Percentiles rank a stretch among this genome's conserved stretches.
Conservation (phyloP, 2,329 filamentous ascomycete species). For the Stachybotrys chartarum region DNA sequence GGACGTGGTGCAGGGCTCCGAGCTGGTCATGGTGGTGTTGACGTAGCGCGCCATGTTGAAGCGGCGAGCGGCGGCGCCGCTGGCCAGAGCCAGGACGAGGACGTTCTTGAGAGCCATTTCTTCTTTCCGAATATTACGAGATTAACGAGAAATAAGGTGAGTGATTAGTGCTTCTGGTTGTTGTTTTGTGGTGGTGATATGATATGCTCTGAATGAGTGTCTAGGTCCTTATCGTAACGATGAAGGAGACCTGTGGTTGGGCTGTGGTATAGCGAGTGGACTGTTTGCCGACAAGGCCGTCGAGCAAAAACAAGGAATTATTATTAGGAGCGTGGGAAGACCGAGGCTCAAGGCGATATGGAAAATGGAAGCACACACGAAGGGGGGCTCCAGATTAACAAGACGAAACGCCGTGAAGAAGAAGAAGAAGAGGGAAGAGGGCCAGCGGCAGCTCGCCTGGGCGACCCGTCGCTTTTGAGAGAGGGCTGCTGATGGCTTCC, state of each 20-base stretch:
- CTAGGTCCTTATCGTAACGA: too few relatives aligned
- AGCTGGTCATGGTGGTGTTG: not conserved
- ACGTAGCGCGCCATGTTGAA: not conserved
- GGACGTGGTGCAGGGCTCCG: too few relatives aligned
- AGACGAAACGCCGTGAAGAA: not conserved
- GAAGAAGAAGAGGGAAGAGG: not conserved
- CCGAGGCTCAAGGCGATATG: not conserved
- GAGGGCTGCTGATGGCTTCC: too few relatives aligned
- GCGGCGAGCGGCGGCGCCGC: not conserved
- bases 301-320: too few relatives aligned
- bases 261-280: not conserved
- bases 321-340: too few relatives aligned
- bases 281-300: not conserved
- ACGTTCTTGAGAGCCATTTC: conserved; percentile 1
- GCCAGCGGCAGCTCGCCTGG: too few relatives aligned
- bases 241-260: not conserved
- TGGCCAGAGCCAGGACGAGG: not conserved
- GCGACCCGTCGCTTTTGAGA: too few relatives aligned
- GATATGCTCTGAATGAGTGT: not conserved
- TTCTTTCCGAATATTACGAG: not conserved
- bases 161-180: not conserved
- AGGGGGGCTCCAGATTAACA: not conserved
- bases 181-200: not conserved
- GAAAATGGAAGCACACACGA: not conserved
- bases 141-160: not conserved